These are phyloP conservation scores for Cystobasidium tubakii DNA, from an alignment of 768 basidiomycete genomes.

Conservation along the genomic window DNA sequence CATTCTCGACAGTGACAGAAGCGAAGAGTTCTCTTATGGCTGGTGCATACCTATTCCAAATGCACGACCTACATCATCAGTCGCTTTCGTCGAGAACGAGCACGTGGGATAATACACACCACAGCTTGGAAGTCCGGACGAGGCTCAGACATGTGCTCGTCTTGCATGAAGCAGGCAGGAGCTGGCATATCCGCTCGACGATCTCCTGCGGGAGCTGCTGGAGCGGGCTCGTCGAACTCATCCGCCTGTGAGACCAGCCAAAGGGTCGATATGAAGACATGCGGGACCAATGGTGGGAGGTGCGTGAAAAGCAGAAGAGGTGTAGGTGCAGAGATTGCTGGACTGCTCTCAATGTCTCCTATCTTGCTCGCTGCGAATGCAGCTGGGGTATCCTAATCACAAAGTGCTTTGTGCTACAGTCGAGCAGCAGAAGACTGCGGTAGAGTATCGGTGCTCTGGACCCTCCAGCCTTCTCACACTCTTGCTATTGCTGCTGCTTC, in stretches of 20 bases:
- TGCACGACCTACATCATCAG: not conserved
- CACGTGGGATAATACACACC: constrained; percentile 9
- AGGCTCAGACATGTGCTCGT: constrained; percentile 22
- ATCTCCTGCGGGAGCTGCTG: constrained; percentile 22
- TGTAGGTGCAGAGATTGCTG: not conserved
- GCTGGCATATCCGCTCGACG: constrained; percentile 15
- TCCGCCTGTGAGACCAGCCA: not conserved
- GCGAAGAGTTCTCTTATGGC: constrained; percentile 22
- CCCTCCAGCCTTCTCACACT: no score
- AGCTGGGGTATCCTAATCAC: no score
- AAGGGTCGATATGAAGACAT: not conserved
- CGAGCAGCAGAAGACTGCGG: not conserved
- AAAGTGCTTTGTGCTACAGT: no score
- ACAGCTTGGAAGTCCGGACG: constrained; percentile 11
- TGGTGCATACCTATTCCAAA: constrained; percentile 11
- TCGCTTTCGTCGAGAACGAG: not conserved
- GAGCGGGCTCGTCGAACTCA: not conserved
- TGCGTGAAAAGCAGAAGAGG: not conserved
- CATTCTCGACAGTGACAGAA: constrained; percentile 10
- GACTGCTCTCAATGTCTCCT: no score
- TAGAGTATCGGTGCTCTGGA: no score
- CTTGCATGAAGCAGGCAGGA: constrained; percentile 11
- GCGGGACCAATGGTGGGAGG: no score
- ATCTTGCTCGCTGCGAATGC: no score
- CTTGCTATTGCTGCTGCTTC: no score